These are phyloP conservation scores for Phellinidium pouzarii DNA, from an alignment of 1,284 basidiomycete genomes.

Conservation along the genomic window DNA sequence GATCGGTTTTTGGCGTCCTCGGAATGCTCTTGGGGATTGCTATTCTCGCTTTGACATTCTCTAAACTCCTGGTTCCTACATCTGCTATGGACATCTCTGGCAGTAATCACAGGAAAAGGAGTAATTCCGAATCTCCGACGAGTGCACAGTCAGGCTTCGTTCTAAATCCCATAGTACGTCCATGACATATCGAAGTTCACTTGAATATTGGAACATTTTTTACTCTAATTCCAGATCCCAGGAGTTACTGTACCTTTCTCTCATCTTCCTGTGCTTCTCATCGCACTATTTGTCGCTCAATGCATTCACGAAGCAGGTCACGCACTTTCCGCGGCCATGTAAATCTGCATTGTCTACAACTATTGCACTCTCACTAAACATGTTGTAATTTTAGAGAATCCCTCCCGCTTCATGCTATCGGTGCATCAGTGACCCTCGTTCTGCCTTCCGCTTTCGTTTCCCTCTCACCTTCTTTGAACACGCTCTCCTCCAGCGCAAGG, in stretches of 20 bases:
- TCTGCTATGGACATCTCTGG: slow-evolving; percentile 20
- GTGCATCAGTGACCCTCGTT: slow-evolving; percentile 46
- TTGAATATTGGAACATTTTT: background rate
- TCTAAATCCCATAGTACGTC: slow-evolving; percentile 40
- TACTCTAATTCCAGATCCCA: slow-evolving; percentile 46
- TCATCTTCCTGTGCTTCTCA: slow-evolving; percentile 53
- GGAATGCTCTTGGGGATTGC: slow-evolving; percentile 44
- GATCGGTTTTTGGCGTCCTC: slow-evolving; percentile 38
- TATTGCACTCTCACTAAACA: slow-evolving; percentile 5
- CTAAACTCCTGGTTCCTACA: background rate
- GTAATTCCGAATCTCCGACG: background rate
- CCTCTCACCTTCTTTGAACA: slow-evolving; percentile 37
- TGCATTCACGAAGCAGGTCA: slow-evolving; percentile 67
- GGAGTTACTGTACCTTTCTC: slow-evolving; percentile 65
- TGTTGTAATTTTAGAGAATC: slow-evolving; percentile 34
- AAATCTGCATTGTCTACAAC: slow-evolving; percentile 24
- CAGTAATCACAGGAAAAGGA: too few relatives aligned
- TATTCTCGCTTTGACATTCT: slow-evolving; percentile 35
- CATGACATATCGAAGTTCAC: slow-evolving; percentile 1
- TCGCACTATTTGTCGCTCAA: slow-evolving; percentile 53
- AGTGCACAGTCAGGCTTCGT: slow-evolving; percentile 8
- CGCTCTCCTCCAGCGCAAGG: slow-evolving; percentile 35
- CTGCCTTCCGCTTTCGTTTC: slow-evolving; percentile 68
- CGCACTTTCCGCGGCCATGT: slow-evolving; percentile 60
- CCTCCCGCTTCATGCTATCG: slow-evolving; percentile 51